These are phyloP conservation scores for Rhodotorula diobovata DNA, from an alignment of 768 basidiomycete species.

Conservation along the genomic window DNA sequence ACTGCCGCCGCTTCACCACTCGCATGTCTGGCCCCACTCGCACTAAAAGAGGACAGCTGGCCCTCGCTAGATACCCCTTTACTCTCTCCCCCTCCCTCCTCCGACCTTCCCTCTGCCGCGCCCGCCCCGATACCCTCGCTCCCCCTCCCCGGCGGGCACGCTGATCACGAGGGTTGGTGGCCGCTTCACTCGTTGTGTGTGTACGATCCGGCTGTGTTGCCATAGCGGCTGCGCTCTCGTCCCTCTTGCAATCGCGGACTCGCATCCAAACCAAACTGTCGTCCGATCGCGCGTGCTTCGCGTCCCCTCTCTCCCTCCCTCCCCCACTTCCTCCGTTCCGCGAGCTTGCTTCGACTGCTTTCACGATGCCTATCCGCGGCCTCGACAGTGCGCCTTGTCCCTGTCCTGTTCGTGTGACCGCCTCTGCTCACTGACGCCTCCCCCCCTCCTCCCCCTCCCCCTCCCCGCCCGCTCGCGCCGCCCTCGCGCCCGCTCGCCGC, in stretches of 20 bases:
- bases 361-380: slow-evolving; percentile 15
- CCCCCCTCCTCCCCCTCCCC: not conserved
- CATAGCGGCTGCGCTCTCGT: too few species aligned
- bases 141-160: too few species aligned
- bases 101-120: not conserved
- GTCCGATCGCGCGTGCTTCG: not conserved
- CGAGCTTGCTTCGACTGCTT: not conserved
- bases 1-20: not conserved
- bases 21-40: not conserved
- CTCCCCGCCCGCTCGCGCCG: not conserved
- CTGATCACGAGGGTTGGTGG: too few species aligned
- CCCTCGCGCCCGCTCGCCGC: not conserved
- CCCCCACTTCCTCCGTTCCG: not conserved
- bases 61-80: not conserved
- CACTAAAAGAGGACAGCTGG: not conserved
- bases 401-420: too few species aligned
- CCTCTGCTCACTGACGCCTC: not conserved
- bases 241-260: too few species aligned
- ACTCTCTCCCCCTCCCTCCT: not conserved
- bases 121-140: not conserved
- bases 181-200: not conserved
- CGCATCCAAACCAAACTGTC: too few species aligned
- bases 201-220: not conserved
- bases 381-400: slow-evolving; percentile 10
- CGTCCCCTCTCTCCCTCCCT: not conserved